Evolutionary conservation across 352 stramenopile genomes (phyloP).

Genomic region (Thalassiosira hispida): DNA sequence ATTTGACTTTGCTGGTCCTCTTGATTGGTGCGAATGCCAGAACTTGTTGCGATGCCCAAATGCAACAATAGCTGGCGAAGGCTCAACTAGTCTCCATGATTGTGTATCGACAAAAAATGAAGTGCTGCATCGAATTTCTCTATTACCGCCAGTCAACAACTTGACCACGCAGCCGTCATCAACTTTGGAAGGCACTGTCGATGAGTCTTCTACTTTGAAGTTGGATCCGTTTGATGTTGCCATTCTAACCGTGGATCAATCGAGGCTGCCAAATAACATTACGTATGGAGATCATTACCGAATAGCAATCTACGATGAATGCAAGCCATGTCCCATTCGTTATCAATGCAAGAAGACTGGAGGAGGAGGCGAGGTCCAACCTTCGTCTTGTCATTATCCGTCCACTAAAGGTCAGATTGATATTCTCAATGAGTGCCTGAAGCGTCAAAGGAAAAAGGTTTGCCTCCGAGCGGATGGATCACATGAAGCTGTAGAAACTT

Average conservation of each 20-base stretch:
- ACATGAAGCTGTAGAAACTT: conserved; percentile 59
- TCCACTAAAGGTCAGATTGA: conserved; percentile 61
- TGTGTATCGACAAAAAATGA: conserved; percentile 89
- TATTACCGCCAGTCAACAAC: conserved; percentile 80
- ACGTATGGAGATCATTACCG: conserved; percentile 96
- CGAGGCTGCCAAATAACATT: conserved; percentile 89
- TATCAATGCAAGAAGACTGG: conserved; percentile 88
- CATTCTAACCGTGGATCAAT: conserved; percentile 92
- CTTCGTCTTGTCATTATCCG: conserved; percentile 84
- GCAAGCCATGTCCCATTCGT: conserved; percentile 92
- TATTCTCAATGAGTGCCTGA: conserved; percentile 80
- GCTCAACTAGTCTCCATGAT: conserved; percentile 87
- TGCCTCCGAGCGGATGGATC: conserved; percentile 79
- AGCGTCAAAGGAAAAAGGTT: conserved; percentile 71
- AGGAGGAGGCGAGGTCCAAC: conserved; percentile 45
- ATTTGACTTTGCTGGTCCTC: conserved; percentile 75
- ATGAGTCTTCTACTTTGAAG: conserved; percentile 68
- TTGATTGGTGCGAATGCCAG: conserved; percentile 93
- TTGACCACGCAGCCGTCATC: conserved; percentile 17
- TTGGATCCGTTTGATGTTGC: conserved; percentile 91
- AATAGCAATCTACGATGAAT: conserved; percentile 93
- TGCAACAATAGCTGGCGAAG: conserved; percentile 86
- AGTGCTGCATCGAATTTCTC: conserved; percentile 88
- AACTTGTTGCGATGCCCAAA: conserved; percentile 94
- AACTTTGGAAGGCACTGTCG: conserved; percentile 46